A percentile compares a stretch with the other conserved stretches of the same genome.
phyloP scores from a whole-genome alignment of 1,284 basidiomycete genomes.

The Cryptococcus sp. region DNA sequence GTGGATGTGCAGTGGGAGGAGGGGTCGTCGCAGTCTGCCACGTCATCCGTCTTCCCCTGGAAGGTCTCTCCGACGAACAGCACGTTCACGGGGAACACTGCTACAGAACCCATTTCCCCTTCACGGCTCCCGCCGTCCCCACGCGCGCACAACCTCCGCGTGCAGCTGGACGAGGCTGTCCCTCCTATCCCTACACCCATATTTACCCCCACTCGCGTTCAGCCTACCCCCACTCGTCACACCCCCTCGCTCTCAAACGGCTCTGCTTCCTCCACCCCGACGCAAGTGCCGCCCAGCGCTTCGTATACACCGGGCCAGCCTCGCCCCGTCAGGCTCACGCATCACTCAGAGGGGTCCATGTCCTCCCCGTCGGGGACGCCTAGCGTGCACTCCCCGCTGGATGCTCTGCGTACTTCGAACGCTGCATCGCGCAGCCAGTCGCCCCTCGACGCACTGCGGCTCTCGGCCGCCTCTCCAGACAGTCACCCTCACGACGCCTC shows the following conservation, averaged over 20 bases:
- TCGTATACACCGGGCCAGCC: constrained; percentile 44
- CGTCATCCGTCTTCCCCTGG: constrained; percentile 31
- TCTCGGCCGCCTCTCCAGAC: constrained; percentile 8
- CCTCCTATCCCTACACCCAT: constrained; percentile 25
- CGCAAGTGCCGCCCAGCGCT: constrained; percentile 17
- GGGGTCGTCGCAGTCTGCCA: constrained; percentile 14
- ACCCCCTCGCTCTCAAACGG: constrained; percentile 27
- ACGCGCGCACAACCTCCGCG: constrained; percentile 27
- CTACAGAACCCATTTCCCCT: constrained; percentile 18
- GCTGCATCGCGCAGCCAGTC: constrained; percentile 21
- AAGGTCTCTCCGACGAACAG: constrained; percentile 29
- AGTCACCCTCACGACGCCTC: background rate
- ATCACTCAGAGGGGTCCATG: constrained; percentile 27
- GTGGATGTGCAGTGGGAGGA: constrained; percentile 19
- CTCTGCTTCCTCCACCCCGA: constrained; percentile 10
- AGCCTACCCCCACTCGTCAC: constrained; percentile 26
- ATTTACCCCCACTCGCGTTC: constrained; percentile 34
- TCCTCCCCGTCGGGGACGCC: constrained; percentile 31
- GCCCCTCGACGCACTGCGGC: constrained; percentile 6
- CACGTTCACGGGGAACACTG: constrained; percentile 9
- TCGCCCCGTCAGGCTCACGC: constrained; percentile 34
- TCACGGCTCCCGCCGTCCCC: constrained; percentile 32
- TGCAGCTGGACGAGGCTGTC: constrained; percentile 17
- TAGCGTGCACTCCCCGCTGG: constrained; percentile 11
- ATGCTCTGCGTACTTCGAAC: constrained; percentile 14